Evolutionary conservation across 2,329 filamentous ascomycete genomes (phyloP).

Genomic region (Sporothrix brunneoviolacea): DNA sequence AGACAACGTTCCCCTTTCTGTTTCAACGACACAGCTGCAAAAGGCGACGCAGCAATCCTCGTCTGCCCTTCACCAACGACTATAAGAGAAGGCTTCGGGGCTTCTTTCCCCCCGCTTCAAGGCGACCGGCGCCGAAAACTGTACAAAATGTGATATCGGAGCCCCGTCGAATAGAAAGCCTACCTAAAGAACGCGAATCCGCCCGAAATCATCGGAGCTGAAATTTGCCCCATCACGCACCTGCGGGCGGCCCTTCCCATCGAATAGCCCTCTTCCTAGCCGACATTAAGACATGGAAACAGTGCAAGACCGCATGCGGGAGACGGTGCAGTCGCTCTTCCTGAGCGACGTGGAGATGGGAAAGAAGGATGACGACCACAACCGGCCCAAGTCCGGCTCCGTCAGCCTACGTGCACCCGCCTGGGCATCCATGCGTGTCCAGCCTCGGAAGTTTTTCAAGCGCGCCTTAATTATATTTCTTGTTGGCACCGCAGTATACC

Average conservation of each 20-base stretch:
- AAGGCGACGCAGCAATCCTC: too few relatives aligned
- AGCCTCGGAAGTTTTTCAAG: constrained; percentile 47
- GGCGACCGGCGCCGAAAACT: too few relatives aligned
- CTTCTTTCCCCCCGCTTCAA: too few relatives aligned
- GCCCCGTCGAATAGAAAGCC: too few relatives aligned
- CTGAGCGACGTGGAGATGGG: constrained; percentile 48
- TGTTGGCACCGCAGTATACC: constrained; percentile 48
- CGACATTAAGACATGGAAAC: constrained; percentile 1
- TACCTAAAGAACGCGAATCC: too few relatives aligned
- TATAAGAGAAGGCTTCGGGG: too few relatives aligned
- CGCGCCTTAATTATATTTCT: constrained; percentile 43
- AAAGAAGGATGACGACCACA: constrained; percentile 55
- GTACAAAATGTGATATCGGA: too few relatives aligned
- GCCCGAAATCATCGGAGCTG: too few relatives aligned
- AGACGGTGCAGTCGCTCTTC: constrained; percentile 40
- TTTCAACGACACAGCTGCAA: not conserved
- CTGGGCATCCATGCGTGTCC: constrained; percentile 38
- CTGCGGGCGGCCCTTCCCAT: too few relatives aligned
- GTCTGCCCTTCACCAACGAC: not conserved
- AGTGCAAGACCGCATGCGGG: constrained; percentile 12
- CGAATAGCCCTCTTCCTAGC: not conserved
- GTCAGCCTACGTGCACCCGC: constrained; percentile 10
- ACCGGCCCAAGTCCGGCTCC: constrained; percentile 21
- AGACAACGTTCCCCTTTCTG: not conserved
- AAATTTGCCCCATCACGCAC: too few relatives aligned